These are phyloP conservation scores for Suhomyces taliae DNA, from an alignment of 1,139 yeast genomes.

Conservation along the genomic window DNA sequence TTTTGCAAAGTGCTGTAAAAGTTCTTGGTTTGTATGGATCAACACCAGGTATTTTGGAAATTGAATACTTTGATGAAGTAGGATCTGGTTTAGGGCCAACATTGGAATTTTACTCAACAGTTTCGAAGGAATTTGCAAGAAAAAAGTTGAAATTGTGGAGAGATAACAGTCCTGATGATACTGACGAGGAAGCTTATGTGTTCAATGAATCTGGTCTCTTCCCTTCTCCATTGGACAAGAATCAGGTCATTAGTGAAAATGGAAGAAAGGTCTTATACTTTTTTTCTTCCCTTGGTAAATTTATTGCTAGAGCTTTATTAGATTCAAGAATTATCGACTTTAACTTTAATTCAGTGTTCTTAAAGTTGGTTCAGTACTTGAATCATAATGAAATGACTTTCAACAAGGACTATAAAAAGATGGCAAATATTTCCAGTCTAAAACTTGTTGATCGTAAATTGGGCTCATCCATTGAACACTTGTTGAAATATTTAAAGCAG, in stretches of 20 bases:
- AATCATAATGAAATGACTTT: conserved; percentile 18
- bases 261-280: conserved; percentile 50
- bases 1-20: conserved; percentile 78
- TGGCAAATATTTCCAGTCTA: conserved; percentile 44
- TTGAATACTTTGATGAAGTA: conserved; percentile 89
- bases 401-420: conserved; percentile 24
- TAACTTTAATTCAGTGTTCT: conserved; percentile 70
- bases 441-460: conserved; percentile 58
- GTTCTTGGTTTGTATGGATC: conserved; percentile 77
- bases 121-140: conserved; percentile 70
- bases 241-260: conserved; percentile 29
- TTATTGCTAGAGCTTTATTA: conserved; percentile 81
- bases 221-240: conserved; percentile 61
- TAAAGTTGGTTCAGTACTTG: conserved; percentile 45
- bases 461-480: conserved; percentile 57
- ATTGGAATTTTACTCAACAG: conserved; percentile 82
- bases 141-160: conserved; percentile 72
- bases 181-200: conserved; percentile 41
- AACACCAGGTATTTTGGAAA: conserved; percentile 78
- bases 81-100: conserved; percentile 98
- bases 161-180: conserved; percentile 26
- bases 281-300: conserved; percentile 73
- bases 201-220: conserved; percentile 57
- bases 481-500: conserved; percentile 44
- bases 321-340: conserved; percentile 88